phyloP scores from a whole-genome alignment of 2,329 filamentous ascomycete genomes.

The Lizonia empirigonia region DNA sequence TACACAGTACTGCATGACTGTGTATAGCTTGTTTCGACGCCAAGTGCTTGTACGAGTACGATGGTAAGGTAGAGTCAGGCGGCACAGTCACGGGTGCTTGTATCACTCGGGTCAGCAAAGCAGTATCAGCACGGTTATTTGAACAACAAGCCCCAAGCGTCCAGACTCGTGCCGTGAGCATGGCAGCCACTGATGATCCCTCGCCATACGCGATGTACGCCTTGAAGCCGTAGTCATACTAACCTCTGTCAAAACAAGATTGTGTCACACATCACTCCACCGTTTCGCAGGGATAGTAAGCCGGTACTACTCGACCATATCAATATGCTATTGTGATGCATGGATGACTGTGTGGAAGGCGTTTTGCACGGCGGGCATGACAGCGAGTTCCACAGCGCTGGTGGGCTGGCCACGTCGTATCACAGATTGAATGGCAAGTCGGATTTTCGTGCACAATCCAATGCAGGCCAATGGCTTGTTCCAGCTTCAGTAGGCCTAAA shows the following conservation, averaged over 20 bases:
- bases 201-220: background rate
- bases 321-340: background rate
- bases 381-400: background rate
- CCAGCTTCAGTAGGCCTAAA: too few species aligned
- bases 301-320: background rate
- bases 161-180: conserved; percentile 3
- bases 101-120: background rate
- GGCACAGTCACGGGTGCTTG: conserved; percentile 1
- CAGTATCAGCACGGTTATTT: background rate
- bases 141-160: background rate
- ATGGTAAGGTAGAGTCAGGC: background rate
- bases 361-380: background rate
- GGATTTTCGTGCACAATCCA: too few species aligned
- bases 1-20: background rate
- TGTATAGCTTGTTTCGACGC: background rate
- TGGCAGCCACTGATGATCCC: conserved; percentile 6
- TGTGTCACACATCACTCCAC: background rate
- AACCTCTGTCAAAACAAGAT: background rate
- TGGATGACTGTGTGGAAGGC: background rate
- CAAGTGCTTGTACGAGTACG: background rate
- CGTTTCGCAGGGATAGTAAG: background rate
- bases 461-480: too few species aligned
- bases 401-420: background rate
- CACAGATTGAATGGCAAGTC: background rate
- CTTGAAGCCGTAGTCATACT: background rate